Conservation (phyloP, 23 red algal genomes). For the Gracilaria gracilis region DNA sequence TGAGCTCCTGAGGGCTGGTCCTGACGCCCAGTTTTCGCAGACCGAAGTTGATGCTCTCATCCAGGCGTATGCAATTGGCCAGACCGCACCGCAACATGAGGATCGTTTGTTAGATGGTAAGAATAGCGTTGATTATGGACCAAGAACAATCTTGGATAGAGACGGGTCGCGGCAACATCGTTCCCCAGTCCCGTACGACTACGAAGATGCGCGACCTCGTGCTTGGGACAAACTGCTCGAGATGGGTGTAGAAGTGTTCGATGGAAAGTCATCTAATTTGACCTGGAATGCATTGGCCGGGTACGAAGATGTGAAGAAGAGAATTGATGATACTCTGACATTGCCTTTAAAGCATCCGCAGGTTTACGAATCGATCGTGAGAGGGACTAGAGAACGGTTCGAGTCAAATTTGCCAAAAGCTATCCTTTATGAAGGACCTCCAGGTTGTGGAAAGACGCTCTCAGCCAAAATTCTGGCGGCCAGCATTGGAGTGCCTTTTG, state of each 20-base stretch:
- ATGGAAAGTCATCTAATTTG: slow-evolving; percentile 37
- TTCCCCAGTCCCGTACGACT: neutral
- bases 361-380: slow-evolving; percentile 91
- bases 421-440: slow-evolving; percentile 89
- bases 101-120: slow-evolving; percentile 52
- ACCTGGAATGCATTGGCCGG: slow-evolving; percentile 91
- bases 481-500: slow-evolving; percentile 86
- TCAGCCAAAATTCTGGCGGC: slow-evolving; percentile 83
- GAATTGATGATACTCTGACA: slow-evolving; percentile 81
- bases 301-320: slow-evolving; percentile 89
- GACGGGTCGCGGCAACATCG: neutral
- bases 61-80: slow-evolving; percentile 39
- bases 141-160: slow-evolving; percentile 17
- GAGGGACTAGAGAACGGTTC: slow-evolving; percentile 74
- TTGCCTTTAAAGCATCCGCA: slow-evolving; percentile 83
- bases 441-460: slow-evolving; percentile 92
- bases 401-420: slow-evolving; percentile 86
- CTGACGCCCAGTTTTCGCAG: slow-evolving; percentile 56
- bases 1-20: slow-evolving; percentile 33
- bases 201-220: neutral
- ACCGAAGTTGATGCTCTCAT: slow-evolving; percentile 57
- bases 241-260: slow-evolving; percentile 68
- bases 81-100: slow-evolving; percentile 19
- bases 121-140: slow-evolving; percentile 51
- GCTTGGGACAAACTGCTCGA: slow-evolving; percentile 64